Base-by-base conservation (phyloP, 2,329 filamentous ascomycete genomes). In the Lachnellula willkommii region DNA sequence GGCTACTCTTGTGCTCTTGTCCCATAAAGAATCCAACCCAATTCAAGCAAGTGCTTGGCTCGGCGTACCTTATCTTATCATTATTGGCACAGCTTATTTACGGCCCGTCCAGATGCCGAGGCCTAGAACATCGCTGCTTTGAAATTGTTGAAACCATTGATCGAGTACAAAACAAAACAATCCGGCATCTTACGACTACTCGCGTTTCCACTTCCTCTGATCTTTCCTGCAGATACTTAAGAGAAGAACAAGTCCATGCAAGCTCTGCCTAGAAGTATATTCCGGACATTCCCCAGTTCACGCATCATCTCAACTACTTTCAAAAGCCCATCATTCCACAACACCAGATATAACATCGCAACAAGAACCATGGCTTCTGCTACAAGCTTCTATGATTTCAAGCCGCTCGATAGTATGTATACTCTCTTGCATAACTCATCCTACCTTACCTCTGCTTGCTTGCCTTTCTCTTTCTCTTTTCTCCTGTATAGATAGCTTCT, bases 351-450 rank as follows among this genome's bases (percentile, higher is more conserved):
- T n/a, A 12, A 32, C 26, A 47, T 14, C 45, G 28, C 47, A 59
- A 47, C 35, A 47, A 50, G 43, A 54, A 65, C 35, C 8, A 89
- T 89, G 86, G 75, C 85, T 28, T 85, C 85, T 54, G 85, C 84
- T 65, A 85, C 85, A 20, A 77, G 71, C 54, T 90, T 95, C 72
- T 94, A 87, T 79, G 87, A 92, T 71, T 95, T 95, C 75, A 89
- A 86, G 77, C 85, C 89, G 63, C 82, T 88, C 65, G 85, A 93
- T 74, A 91, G 88, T 90, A 78, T 61, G 85, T 80, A 50, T 20
- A 53, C 52, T 40, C 42, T 17, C 50, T 51, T 22, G 8, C 28
- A 32, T 32, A 32, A 1, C 9, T 11, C 28, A 32, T 9, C 9
- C 12, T 12, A 11, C 28, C 28, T 32, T 9, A 32, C 28, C 28